Evolutionary conservation across 805 yeast species (phyloP), one percentile per base, ranked within the genome.

Genomic region (Wickerhamiella azyma): DNA sequence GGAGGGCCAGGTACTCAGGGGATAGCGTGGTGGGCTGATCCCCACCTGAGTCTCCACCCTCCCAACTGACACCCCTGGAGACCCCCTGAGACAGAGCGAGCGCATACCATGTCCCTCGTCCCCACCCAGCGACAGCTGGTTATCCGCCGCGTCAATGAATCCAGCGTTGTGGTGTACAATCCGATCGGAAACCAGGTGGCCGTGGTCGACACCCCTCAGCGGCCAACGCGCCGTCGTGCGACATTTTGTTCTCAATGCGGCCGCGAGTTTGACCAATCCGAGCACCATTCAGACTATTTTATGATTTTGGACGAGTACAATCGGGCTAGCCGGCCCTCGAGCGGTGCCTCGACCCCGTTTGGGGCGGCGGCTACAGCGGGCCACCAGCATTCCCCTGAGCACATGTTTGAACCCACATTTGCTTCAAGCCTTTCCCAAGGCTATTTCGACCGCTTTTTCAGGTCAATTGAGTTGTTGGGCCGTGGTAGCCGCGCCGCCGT

Each of bases 401-500:
- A 7, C 6, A 4, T 5, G 18, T 37, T 28, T 5, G 43, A 45
- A 10, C 46, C 39, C 14, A 59, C 58, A 18, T 55, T 60, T 4
- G 49, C 49, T 13, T 37, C 45, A 5, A 68, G 86, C 3, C 83
- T 85, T 56, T 79, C 82, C 41, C 94, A 81, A 50, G 94, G 94
- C 2, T 86, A 86, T 59, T 86, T 80, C 54, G 67, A 71, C 17
- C 76, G 60, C 24, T 65, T 86, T 59, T 86, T 86, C 64, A 70
- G 67, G 36, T 72, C 75, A 28, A 63, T 77, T 11, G 70, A 75
- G 1, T 63, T 72, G 2, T 62, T 86, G 11, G 96, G 96, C 0
- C 70, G 80, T 30, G 96, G 96, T 0, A 82, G 94, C 5, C 76
- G 85, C 53, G 94, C 94, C 0, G 75, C 80, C 24, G 96, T 86